A percentile compares a stretch with the other conserved stretches of the same genome.
These are phyloP conservation scores for Fibroporia radiculosa DNA, from an alignment of 768 basidiomycete genomes.

Conservation along the genomic window DNA sequence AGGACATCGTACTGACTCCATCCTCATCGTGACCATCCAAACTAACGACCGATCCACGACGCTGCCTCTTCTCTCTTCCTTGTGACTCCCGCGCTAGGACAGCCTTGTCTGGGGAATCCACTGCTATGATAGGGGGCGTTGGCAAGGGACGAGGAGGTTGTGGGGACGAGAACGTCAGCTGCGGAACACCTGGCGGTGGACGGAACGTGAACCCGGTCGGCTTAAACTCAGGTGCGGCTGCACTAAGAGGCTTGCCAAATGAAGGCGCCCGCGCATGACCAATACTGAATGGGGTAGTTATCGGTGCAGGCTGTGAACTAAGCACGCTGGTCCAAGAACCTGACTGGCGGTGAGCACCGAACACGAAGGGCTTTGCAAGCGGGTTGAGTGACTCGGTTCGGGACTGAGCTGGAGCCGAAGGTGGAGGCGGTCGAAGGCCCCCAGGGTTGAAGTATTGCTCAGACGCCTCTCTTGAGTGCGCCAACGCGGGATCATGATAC, in stretches of 20 bases:
- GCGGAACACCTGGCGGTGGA: conserved; percentile 59
- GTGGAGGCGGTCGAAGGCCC: conserved; percentile 15
- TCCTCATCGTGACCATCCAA: conserved; percentile 35
- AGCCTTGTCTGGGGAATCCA: conserved; percentile 8
- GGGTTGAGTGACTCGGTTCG: conserved; percentile 52
- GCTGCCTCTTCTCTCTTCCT: conserved; percentile 76
- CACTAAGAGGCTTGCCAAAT: conserved; percentile 67
- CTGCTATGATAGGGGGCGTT: conserved; percentile 19
- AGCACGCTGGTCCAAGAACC: conserved; percentile 26
- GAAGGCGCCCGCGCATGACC: conserved; percentile 35
- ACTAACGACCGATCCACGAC: conserved; percentile 39
- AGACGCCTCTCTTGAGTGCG: conserved; percentile 50
- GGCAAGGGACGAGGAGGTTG: conserved; percentile 32
- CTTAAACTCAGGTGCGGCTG: conserved; percentile 75
- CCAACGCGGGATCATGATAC: conserved; percentile 50
- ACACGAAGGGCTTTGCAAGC: conserved; percentile 78
- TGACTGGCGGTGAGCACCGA: conserved; percentile 39
- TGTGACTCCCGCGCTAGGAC: conserved; percentile 37
- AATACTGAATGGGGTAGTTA: not conserved
- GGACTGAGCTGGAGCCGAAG: conserved; percentile 7
- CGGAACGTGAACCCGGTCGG: conserved; percentile 72
- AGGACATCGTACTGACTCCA: conserved; percentile 44
- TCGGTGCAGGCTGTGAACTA: conserved; percentile 16
- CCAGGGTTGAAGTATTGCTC: conserved; percentile 32
- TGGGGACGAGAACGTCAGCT: conserved; percentile 35